Evolutionary conservation across 116 monocot species (phyloP), one percentile per base, ranked within the genome.

Genomic region (Trichopus zeylanicus): DNA sequence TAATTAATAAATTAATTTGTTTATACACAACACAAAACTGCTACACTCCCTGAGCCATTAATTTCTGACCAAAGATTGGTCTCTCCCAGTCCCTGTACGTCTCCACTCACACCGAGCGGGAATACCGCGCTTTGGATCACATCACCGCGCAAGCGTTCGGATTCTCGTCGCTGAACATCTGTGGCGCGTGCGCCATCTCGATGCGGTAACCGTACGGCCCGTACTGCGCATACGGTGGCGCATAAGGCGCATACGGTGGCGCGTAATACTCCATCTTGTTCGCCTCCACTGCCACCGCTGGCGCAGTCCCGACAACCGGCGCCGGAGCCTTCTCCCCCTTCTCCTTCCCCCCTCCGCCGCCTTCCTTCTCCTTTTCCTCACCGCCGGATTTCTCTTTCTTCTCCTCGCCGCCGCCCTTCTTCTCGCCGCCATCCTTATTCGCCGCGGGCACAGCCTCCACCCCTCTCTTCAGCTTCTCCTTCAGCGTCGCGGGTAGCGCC

Each of bases 131-230:
- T 1, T 28, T 1, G 26, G 37, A 34, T 76, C 74, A 83, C 83
- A 83, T 78, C 15, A 83, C 59, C 20, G 64, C 22, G 65, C 83
- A 83, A 18, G 83, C 78, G 53, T 83, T 83, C 0, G 83, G 83
- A 53, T 83, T 83, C 59, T 83, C 83, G 59, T 83, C 83, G 61
- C 83, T 83, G 60, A 83, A 83, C 11, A 78, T 13, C 78, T 83
- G 83, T 3, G 82, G 73, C 29, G 78, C 61, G 33, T 66, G 58
- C 13, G 61, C 61, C 60, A 73, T 68, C 39, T 81, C 65, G 7
- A 73, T 25, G 42, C 26, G 61, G 72, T 81, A 81, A 11, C 6
- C 26, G 18, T 21, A 38, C 15, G 61, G 46, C 21, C 13, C 37
- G 28, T 48, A 18, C n/a, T 16, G n/a, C n/a, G n/a, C n/a, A n/a